A percentile compares a stretch with the other conserved stretches of the same genome.
These are phyloP conservation scores for Rhodomyrtus tomentosa DNA, from an alignment of 345 rosid species.

Conservation along the genomic window DNA sequence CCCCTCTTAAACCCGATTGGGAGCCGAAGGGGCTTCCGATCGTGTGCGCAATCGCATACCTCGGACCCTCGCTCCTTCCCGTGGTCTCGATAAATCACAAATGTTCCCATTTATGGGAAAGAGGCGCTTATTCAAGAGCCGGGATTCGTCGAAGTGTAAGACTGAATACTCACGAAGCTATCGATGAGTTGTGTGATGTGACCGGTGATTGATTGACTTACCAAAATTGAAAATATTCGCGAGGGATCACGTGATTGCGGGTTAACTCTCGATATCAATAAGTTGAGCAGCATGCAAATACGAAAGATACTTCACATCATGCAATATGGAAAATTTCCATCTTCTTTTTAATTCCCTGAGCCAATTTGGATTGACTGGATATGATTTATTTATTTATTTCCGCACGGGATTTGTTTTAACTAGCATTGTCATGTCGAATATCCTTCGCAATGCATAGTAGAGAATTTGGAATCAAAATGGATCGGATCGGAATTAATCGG, in stretches of 20 bases:
- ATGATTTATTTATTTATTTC: neutral
- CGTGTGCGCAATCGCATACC: neutral
- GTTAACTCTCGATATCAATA: no score
- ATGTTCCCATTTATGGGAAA: neutral
- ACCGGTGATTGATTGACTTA: rapidly evolving
- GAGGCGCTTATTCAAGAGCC: no score
- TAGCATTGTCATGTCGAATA: rapidly evolving
- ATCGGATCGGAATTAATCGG: no score
- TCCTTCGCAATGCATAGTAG: rapidly evolving
- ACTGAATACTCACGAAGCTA: no score
- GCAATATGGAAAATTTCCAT: neutral
- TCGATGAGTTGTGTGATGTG: rapidly evolving
- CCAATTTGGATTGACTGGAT: neutral
- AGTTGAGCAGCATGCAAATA: neutral
- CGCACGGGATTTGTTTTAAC: neutral
- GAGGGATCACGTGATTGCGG: neutral
- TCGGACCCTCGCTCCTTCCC: neutral
- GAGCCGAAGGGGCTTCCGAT: no score
- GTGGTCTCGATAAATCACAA: neutral
- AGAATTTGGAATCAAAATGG: neutral
- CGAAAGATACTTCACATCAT: neutral
- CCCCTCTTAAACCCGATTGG: neutral
- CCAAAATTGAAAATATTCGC: rapidly evolving
- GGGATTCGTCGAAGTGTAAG: no score
- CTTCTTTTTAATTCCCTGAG: neutral